A percentile compares a stretch with the other conserved stretches of the same genome.
Evolutionary conservation across 768 basidiomycete species (phyloP).

Genomic region (Phaeotremella fagi): DNA sequence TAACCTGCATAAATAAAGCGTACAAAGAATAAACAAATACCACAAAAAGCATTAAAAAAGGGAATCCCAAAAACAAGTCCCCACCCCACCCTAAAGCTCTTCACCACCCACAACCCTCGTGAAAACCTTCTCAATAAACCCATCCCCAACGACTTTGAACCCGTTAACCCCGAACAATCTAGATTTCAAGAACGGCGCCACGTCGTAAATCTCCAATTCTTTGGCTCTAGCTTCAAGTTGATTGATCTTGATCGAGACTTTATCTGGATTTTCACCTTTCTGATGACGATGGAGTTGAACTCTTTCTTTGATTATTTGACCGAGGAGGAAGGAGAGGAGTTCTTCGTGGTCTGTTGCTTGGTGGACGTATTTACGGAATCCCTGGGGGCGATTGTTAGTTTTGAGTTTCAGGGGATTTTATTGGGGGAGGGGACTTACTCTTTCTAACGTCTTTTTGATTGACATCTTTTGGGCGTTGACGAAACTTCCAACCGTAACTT

Average conservation of each 20-base stretch:
- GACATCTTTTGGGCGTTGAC: constrained; percentile 96
- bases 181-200: constrained; percentile 75
- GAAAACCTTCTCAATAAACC: constrained; percentile 45
- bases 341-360: constrained; percentile 96
- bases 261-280: constrained; percentile 68
- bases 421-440: constrained; percentile 56
- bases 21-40: no score
- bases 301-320: constrained; percentile 87
- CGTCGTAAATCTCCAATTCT: constrained; percentile 93
- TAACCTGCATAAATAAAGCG: no score
- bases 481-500: constrained; percentile 90
- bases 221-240: constrained; percentile 90
- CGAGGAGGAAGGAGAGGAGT: constrained; percentile 86
- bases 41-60: neutral
- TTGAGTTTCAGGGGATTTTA: neutral
- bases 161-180: constrained; percentile 83
- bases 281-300: constrained; percentile 67
- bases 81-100: neutral
- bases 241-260: constrained; percentile 66
- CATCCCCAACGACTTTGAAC: constrained; percentile 58
- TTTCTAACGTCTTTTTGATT: constrained; percentile 94
- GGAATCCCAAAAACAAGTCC: neutral
- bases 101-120: constrained; percentile 10
- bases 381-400: constrained; percentile 52
- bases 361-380: constrained; percentile 95